Base-by-base conservation (phyloP, 768 basidiomycete genomes). In the Psilocybe sp. region DNA sequence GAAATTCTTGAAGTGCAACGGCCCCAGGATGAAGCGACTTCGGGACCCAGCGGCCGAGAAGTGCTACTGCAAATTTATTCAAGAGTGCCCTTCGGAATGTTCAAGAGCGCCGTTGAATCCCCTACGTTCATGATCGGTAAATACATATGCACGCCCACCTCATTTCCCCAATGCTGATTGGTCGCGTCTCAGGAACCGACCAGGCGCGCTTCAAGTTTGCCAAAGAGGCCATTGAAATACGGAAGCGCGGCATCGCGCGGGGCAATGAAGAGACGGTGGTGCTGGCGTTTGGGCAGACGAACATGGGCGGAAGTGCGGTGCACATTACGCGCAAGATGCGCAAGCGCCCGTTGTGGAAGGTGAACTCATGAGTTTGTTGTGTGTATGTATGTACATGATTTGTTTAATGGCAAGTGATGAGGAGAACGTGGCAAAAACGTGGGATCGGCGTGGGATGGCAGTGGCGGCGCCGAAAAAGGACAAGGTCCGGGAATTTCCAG, bases 171-270 rank as follows among this genome's bases (percentile, higher is more conserved):
- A 55, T 51, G 28, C 52, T 56, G 49, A 61, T 51, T n/a, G 64
- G 52, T 53, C 51, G 31, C 41, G 16, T 51, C 64, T 57, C 66
- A 87, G 88, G 85, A 16, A 81, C 87, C 50, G 89, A 90, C 69
- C 92, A 94, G 64, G 81, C 83, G 52, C 83, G 92, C 40, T 97
- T 94, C 73, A 87, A 87, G 61, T 95, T 95, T 69, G 91, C 92
- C 3, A 95, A 94, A 68, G 90, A 91, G 56, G 89, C 85, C 11
- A 87, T 95, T 60, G 87, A 90, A 60, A 60, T 85, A 60, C 79
- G 92, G 58, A 95, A 91, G 69, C 82, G 81, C 62, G 83, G 84
- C n/a, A 78, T 84, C 63, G 79, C 82, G 40, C 81, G 84, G 54
- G 85, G 82, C 46, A 71, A 77, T 53, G 89, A 90, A 67, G 92